Conservation (phyloP, 495 filamentous ascomycete species). For the Mytilinidion resinicola region DNA sequence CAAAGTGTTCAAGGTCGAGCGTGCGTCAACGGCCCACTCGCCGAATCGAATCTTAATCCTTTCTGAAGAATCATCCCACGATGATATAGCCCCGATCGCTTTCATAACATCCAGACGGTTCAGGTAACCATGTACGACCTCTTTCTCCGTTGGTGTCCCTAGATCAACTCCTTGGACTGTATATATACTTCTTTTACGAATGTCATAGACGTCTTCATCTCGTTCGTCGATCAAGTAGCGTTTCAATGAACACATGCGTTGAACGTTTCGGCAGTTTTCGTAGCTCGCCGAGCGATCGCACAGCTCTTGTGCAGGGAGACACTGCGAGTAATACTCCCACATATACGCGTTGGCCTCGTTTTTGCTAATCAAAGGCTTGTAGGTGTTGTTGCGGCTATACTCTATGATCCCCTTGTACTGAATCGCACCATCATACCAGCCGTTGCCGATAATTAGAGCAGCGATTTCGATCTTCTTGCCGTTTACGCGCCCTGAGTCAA, state of each 20-base stretch:
- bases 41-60: conserved; percentile 41
- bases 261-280: conserved; percentile 40
- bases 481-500: conserved; percentile 34
- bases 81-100: conserved; percentile 46
- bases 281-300: conserved; percentile 37
- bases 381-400: conserved; percentile 48
- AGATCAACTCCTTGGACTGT: conserved; percentile 28
- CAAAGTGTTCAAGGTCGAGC: conserved; percentile 44
- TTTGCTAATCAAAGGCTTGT: conserved; percentile 45
- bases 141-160: too few species aligned
- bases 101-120: conserved; percentile 37
- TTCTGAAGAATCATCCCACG: conserved; percentile 43
- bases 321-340: conserved; percentile 37
- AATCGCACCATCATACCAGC: conserved; percentile 47
- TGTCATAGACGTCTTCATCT: conserved; percentile 48
- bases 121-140: conserved; percentile 46
- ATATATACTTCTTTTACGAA: conserved; percentile 41
- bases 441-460: conserved; percentile 53
- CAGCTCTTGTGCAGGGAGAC: conserved; percentile 38
- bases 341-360: conserved; percentile 38
- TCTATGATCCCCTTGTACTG: conserved; percentile 49
- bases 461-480: conserved; percentile 48
- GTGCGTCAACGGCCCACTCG: too few species aligned
- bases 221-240: conserved; percentile 37
- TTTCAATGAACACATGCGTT: conserved; percentile 38